Conservation (phyloP, 2,329 filamentous ascomycete species). For the Phialemonium atrogriseum region DNA sequence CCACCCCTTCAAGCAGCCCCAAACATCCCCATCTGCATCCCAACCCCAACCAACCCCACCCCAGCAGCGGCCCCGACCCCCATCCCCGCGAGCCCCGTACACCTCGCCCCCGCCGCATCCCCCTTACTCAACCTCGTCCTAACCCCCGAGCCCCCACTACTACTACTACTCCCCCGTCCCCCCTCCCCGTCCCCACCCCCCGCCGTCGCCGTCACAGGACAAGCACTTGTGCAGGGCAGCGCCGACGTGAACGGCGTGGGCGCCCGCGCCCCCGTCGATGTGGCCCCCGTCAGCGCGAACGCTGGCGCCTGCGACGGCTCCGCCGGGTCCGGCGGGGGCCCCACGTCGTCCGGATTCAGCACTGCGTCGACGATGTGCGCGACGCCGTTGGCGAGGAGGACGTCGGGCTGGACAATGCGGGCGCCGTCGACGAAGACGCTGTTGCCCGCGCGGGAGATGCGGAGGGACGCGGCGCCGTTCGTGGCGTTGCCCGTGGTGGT, state of each 20-base stretch:
- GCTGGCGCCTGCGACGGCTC: conserved; percentile 25
- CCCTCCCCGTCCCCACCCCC: neutral
- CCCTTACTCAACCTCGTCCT: conserved; percentile 1
- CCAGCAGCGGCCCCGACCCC: neutral
- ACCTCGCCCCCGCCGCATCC: neutral
- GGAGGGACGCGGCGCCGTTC: conserved; percentile 23
- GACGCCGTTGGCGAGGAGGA: conserved; percentile 49
- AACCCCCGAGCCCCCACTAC: neutral
- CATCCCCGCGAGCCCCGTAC: neutral
- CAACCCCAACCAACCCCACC: conserved; percentile 1
- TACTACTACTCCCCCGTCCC: neutral
- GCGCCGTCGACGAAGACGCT: conserved; percentile 41
- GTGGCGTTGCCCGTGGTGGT: too few relatives aligned
- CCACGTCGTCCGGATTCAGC: conserved; percentile 32
- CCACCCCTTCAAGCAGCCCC: conserved; percentile 2
- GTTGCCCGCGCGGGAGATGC: conserved; percentile 32
- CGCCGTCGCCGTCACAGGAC: conserved; percentile 23
- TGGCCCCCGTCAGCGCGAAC: conserved; percentile 14
- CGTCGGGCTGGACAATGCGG: conserved; percentile 41
- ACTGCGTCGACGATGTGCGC: conserved; percentile 49
- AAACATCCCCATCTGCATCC: conserved; percentile 1
- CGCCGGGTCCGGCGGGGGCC: conserved; percentile 26
- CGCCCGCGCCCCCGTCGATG: conserved; percentile 10
- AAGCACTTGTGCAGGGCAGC: conserved; percentile 32
- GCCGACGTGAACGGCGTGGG: conserved; percentile 29